phyloP scores from a whole-genome alignment of 345 rosid genomes.

The Hypericum perforatum region DNA sequence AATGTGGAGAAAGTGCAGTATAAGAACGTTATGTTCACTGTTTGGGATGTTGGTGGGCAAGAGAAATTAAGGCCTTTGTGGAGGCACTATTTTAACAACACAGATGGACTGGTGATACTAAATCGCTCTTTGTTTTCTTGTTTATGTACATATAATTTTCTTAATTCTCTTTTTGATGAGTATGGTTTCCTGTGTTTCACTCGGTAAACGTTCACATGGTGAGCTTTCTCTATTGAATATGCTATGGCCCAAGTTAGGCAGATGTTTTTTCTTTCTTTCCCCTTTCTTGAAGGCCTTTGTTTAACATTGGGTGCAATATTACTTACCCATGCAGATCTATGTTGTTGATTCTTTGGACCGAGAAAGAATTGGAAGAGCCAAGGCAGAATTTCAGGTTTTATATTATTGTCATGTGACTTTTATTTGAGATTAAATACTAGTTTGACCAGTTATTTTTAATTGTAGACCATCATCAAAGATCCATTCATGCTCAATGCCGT shows the following conservation, averaged over 20 bases:
- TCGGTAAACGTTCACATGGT: too few species aligned
- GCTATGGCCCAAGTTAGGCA: too few species aligned
- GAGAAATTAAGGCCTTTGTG: conserved; percentile 95
- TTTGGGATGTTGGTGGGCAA: conserved; percentile 99
- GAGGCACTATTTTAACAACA: conserved; percentile 98
- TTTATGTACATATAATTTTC: neutral
- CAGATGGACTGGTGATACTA: conserved; percentile 81
- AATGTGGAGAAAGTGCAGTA: conserved; percentile 99
- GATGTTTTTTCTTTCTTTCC: neutral
- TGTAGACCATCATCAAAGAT: conserved; percentile 86
- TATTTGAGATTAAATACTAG: conserved; percentile 15
- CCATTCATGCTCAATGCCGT: conserved; percentile 94
- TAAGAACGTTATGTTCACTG: conserved; percentile 95
- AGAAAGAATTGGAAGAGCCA: conserved; percentile 90
- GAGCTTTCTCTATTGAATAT: too few species aligned
- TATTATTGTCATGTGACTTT: conserved; percentile 13
- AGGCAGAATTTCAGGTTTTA: conserved; percentile 86
- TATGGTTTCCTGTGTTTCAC: too few species aligned
- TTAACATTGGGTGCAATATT: neutral
- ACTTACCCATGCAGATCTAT: conserved; percentile 51
- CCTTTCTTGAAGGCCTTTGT: neutral
- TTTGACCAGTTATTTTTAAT: conserved; percentile 15
- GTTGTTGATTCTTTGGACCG: conserved; percentile 98
- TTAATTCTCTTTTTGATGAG: neutral
- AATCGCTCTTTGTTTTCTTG: too few species aligned